Base-by-base conservation (phyloP, 2,329 filamentous ascomycete species). In the Aureobasidium zeae region DNA sequence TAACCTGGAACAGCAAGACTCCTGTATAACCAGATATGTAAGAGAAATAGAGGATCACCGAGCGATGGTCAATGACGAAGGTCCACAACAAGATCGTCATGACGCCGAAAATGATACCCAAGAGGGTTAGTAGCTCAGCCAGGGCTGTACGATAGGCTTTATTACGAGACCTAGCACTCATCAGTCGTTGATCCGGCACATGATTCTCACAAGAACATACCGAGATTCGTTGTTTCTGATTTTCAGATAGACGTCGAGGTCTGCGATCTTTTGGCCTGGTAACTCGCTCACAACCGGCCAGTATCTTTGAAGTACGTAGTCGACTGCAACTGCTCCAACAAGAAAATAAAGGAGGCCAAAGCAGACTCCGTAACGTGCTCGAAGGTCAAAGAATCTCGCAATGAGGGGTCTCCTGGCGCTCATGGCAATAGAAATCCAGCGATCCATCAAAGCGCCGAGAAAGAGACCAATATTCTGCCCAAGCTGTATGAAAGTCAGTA, bases 301-400 rank as follows among this genome's bases (percentile, higher is more conserved):
- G 29, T 48, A 50, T 19, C 33, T 45, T 17, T 45, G 36, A 2
- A 48, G 25, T 9, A 74, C 73, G 49, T 69, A 67, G 50, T 77
- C 73, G 19, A 77, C 69, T 16, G 73, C 60, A 2, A 76, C 71
- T 10, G 73, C 73, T 19, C 73, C 72, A 17, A 76, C 65, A 13
- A 76, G 60, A 50, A 76, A 77, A 54, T 76, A 77, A 0, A 70
- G 70, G 24, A 77, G 60, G n/a, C 70, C 69, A 49, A 76, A 74
- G 2, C 73, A 73, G 16, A 74, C 65, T 25, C 69, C 64, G 47
- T 71, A 58, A 9, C 69, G 64, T 44, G 64, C 61, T 1, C 62
- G 55, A 10, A 62, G 57, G 29, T 61, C 63, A 19, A 57, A 33
- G 12, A 56, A 53, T 9, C 72, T 54, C 47, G 68, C 68, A 12